Percentiles rank a stretch among this genome's conserved stretches.
These are phyloP conservation scores for Coemansia sp. DNA, from an alignment of 371 early-diverging fungal species.

Conservation along the genomic window DNA sequence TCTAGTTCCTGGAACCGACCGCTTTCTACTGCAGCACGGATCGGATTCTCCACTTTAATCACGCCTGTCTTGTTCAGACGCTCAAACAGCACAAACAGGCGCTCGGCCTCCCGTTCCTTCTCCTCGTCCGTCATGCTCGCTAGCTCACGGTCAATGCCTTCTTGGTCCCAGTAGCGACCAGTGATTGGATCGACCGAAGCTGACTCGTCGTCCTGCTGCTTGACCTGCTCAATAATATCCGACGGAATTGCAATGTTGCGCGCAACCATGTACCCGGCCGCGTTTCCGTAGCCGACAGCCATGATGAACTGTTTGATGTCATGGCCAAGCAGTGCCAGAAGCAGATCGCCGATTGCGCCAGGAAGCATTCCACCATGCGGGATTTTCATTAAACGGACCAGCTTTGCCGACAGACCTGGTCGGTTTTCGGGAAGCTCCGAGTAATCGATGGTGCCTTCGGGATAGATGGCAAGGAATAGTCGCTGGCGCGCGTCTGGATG, in stretches of 20 bases:
- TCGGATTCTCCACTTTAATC: conserved; percentile 47
- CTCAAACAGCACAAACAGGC: conserved; percentile 89
- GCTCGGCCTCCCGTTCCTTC: conserved; percentile 91
- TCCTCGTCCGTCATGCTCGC: conserved; percentile 93
- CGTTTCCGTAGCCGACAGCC: conserved; percentile 90
- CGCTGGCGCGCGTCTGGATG: conserved; percentile 22
- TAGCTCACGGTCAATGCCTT: conserved; percentile 42
- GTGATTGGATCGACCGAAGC: conserved; percentile 81
- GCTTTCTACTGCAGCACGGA: conserved; percentile 27
- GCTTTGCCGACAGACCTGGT: conserved; percentile 57
- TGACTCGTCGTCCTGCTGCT: background rate
- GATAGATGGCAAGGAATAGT: conserved; percentile 27
- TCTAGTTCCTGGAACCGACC: conserved; percentile 36
- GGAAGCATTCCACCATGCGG: conserved; percentile 53
- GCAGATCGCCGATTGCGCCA: conserved; percentile 63
- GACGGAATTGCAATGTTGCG: conserved; percentile 56
- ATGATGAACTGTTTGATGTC: conserved; percentile 70
- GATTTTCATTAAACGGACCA: conserved; percentile 77
- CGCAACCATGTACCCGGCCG: conserved; percentile 82
- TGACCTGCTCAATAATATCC: conserved; percentile 20
- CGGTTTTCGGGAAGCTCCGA: conserved; percentile 73
- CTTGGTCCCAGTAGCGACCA: conserved; percentile 50
- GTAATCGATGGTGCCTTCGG: conserved; percentile 63
- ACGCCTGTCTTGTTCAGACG: conserved; percentile 88
- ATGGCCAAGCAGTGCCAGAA: conserved; percentile 74